A percentile compares a stretch with the other conserved stretches of the same genome.
Evolutionary conservation across 345 rosid species (phyloP).

Genomic region (Corchorus capsularis): DNA sequence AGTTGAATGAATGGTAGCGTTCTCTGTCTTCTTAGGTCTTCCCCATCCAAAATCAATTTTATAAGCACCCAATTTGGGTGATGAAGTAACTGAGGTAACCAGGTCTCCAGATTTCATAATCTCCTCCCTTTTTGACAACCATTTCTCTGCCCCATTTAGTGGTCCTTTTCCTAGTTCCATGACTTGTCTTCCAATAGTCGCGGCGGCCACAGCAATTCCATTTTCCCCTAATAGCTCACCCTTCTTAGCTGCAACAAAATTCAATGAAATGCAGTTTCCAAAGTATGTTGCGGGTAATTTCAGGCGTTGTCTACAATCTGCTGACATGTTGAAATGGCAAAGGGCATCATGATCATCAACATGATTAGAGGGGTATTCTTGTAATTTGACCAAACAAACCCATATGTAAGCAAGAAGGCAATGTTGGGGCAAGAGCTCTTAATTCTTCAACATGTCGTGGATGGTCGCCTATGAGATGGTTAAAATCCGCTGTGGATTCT

Average conservation of each 20-base stretch:
- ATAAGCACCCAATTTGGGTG: conserved; percentile 43
- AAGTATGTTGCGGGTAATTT: conserved; percentile 33
- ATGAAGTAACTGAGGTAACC: conserved; percentile 22
- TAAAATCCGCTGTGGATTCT: conserved; percentile 31
- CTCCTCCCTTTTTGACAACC: conserved; percentile 31
- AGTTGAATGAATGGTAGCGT: conserved; percentile 23
- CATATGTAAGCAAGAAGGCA: conserved; percentile 17
- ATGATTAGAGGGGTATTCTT: neutral
- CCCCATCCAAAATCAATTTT: conserved; percentile 56
- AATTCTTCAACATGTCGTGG: conserved; percentile 25
- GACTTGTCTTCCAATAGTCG: conserved; percentile 34
- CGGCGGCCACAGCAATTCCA: conserved; percentile 43
- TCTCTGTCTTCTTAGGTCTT: conserved; percentile 40
- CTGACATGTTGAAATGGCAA: conserved; percentile 12
- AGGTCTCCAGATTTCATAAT: conserved; percentile 15
- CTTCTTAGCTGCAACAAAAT: neutral
- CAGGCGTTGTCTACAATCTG: conserved; percentile 7
- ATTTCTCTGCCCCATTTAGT: conserved; percentile 33
- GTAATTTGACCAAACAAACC: conserved; percentile 6
- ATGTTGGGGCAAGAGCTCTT: conserved; percentile 23
- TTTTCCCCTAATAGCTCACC: conserved; percentile 34
- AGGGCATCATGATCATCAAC: neutral
- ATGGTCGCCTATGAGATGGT: conserved; percentile 18
- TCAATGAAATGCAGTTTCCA: conserved; percentile 37
- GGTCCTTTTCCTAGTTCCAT: conserved; percentile 29